Evolutionary conservation across 2,329 filamentous ascomycete genomes (phyloP).

Genomic region (Triangularia verruculosa): DNA sequence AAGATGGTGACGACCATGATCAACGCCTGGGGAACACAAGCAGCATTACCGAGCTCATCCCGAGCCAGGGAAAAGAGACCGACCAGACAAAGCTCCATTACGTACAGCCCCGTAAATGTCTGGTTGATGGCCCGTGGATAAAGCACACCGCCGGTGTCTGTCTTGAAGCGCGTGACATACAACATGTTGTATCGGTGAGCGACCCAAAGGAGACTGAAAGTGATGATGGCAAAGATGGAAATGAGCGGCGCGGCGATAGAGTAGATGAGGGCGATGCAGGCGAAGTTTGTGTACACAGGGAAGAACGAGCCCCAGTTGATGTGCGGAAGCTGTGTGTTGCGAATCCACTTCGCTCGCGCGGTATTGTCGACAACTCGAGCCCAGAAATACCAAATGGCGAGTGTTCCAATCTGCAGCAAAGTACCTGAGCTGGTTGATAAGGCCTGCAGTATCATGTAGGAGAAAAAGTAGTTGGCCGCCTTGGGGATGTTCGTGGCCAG

Average conservation of each 20-base stretch:
- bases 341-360: constrained; percentile 73
- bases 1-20: constrained; percentile 75
- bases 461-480: constrained; percentile 96
- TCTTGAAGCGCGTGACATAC: constrained; percentile 85
- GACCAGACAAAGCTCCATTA: constrained; percentile 88
- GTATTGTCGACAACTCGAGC: constrained; percentile 82
- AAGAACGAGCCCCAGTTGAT: constrained; percentile 94
- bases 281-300: constrained; percentile 94
- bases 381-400: constrained; percentile 78
- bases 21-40: constrained; percentile 74
- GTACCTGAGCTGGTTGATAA: constrained; percentile 88
- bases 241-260: constrained; percentile 87
- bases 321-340: constrained; percentile 73
- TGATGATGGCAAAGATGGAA: constrained; percentile 87
- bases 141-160: constrained; percentile 87
- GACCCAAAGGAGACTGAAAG: constrained; percentile 87
- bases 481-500: constrained; percentile 79
- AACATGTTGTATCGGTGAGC: constrained; percentile 96
- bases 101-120: constrained; percentile 89
- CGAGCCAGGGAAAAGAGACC: constrained; percentile 81
- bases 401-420: constrained; percentile 74
- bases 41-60: constrained; percentile 50
- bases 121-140: constrained; percentile 94
- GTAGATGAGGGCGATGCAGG: constrained; percentile 88
- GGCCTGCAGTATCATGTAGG: constrained; percentile 94